Conservation (phyloP, 2,329 filamentous ascomycete species). For the Nakataea oryzae region DNA sequence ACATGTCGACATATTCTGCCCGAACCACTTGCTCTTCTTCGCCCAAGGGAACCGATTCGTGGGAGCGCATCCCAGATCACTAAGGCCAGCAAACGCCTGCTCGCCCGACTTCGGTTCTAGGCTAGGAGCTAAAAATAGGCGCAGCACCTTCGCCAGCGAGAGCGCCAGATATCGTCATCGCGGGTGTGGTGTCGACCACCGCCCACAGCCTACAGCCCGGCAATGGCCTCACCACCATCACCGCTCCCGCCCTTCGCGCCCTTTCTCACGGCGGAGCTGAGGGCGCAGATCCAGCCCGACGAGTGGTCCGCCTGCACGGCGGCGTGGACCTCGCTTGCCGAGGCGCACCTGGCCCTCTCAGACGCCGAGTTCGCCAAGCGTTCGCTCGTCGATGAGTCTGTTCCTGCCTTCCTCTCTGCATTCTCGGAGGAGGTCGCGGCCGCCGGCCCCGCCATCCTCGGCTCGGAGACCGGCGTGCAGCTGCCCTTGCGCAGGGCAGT, state of each 20-base stretch:
- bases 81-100: no score
- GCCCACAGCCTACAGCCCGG: background rate
- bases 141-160: background rate
- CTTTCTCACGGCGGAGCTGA: slow-evolving; percentile 61
- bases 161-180: background rate
- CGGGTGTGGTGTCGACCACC: no score
- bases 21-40: background rate
- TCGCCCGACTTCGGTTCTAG: no score
- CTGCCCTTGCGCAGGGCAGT: slow-evolving; percentile 46
- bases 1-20: background rate
- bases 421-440: slow-evolving; percentile 48
- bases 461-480: slow-evolving; percentile 16
- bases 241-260: slow-evolving; percentile 63
- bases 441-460: slow-evolving; percentile 21
- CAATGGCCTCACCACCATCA: background rate
- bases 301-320: slow-evolving; percentile 74
- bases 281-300: slow-evolving; percentile 50
- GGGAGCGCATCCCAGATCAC: no score
- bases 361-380: slow-evolving; percentile 42
- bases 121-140: background rate
- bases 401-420: slow-evolving; percentile 53
- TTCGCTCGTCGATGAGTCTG: slow-evolving; percentile 44
- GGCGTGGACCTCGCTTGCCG: slow-evolving; percentile 62
- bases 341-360: slow-evolving; percentile 51
- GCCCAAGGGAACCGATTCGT: background rate